These are phyloP conservation scores for Lactarius sanguifluus DNA, from an alignment of 768 basidiomycete genomes.

Conservation along the genomic window DNA sequence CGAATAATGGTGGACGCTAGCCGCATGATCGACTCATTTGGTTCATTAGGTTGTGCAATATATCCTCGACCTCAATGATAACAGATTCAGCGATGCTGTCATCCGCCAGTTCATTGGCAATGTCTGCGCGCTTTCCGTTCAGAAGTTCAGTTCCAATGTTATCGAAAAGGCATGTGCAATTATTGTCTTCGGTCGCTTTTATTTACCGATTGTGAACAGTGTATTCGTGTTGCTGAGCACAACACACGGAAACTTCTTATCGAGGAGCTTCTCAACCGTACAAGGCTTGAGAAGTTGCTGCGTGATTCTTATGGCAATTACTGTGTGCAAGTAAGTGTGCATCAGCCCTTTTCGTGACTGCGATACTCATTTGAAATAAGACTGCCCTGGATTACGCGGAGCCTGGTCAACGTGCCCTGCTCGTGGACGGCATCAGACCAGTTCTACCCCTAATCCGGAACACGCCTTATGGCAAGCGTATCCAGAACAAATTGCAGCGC, in stretches of 20 bases:
- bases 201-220: constrained; percentile 36
- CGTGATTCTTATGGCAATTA: constrained; percentile 97
- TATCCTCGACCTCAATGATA: constrained; percentile 97
- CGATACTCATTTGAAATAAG: constrained; percentile 41
- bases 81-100: constrained; percentile 95
- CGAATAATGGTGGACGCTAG: neutral
- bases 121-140: constrained; percentile 94
- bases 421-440: constrained; percentile 98
- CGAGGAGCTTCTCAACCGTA: constrained; percentile 91
- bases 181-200: neutral
- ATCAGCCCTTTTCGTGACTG: neutral
- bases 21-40: constrained; percentile 9
- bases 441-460: constrained; percentile 97
- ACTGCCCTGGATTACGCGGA: constrained; percentile 98
- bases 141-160: constrained; percentile 99
- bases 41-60: constrained; percentile 87
- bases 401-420: constrained; percentile 83
- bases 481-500: constrained; percentile 97
- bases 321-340: constrained; percentile 72
- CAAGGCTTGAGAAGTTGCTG: constrained; percentile 90
- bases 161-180: constrained; percentile 75
- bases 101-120: constrained; percentile 98
- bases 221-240: constrained; percentile 94
- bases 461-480: constrained; percentile 98
- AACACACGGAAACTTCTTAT: constrained; percentile 92